phyloP scores from a whole-genome alignment of 768 basidiomycete genomes.

The Hydnomerulius pinastri region DNA sequence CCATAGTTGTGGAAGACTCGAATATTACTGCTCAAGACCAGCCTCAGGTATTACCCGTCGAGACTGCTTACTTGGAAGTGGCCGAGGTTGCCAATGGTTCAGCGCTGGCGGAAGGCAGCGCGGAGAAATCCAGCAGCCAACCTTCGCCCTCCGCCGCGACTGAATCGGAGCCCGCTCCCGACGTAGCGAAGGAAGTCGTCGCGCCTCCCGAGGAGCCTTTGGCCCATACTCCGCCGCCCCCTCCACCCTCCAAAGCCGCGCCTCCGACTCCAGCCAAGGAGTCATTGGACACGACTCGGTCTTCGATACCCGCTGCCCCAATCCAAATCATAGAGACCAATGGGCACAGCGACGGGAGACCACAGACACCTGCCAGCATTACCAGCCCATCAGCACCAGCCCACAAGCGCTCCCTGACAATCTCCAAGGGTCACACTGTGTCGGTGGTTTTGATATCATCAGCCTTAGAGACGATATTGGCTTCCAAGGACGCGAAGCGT shows the following conservation, averaged over 20 bases:
- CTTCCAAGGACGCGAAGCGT: constrained; percentile 87
- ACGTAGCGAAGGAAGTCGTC: constrained; percentile 3
- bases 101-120: neutral
- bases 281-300: constrained; percentile 1
- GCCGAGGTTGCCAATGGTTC: neutral
- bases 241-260: constrained; percentile 7
- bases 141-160: neutral
- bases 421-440: constrained; percentile 70
- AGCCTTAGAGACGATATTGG: constrained; percentile 81
- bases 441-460: constrained; percentile 81
- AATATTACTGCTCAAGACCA: constrained; percentile 6
- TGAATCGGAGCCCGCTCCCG: constrained; percentile 3
- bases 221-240: constrained; percentile 7
- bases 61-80: constrained; percentile 2
- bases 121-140: neutral
- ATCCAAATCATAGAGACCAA: constrained; percentile 12
- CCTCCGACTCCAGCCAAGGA: constrained; percentile 5
- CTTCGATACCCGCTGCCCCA: constrained; percentile 8
- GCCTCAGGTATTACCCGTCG: constrained; percentile 4
- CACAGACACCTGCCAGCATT: constrained; percentile 22
- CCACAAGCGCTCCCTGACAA: constrained; percentile 60
- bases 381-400: constrained; percentile 18
- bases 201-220: neutral
- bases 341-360: constrained; percentile 11
- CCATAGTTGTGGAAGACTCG: constrained; percentile 8